These are phyloP conservation scores for Chondrostereum purpureum DNA, from an alignment of 1,284 basidiomycete genomes.

Conservation along the genomic window DNA sequence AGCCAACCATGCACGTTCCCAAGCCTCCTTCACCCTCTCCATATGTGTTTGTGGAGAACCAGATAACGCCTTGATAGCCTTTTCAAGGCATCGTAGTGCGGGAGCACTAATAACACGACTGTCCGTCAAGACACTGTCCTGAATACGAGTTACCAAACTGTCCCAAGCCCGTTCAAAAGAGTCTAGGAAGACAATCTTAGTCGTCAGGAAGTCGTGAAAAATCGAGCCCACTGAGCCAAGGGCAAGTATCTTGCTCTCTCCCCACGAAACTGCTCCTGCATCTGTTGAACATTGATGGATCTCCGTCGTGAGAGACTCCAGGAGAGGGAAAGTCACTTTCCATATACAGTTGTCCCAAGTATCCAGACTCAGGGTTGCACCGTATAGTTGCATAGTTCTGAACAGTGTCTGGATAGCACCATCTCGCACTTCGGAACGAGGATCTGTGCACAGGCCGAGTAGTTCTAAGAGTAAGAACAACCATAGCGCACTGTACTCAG, in stretches of 20 bases:
- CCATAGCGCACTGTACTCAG: constrained; percentile 80
- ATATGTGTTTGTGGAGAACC: constrained; percentile 33
- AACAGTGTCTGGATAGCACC: constrained; percentile 95
- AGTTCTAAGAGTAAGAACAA: constrained; percentile 86
- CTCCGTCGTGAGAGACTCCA: constrained; percentile 64
- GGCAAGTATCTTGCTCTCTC: constrained; percentile 85
- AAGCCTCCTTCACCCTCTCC: constrained; percentile 39
- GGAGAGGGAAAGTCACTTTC: constrained; percentile 85
- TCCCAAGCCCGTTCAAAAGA: constrained; percentile 70
- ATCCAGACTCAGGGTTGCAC: constrained; percentile 67
- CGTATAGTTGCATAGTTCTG: constrained; percentile 90
- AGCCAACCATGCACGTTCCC: constrained; percentile 65
- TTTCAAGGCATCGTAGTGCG: constrained; percentile 76
- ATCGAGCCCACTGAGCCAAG: constrained; percentile 81
- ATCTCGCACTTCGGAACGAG: constrained; percentile 81
- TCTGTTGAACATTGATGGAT: constrained; percentile 33
- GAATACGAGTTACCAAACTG: constrained; percentile 63
- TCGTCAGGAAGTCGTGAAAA: constrained; percentile 71
- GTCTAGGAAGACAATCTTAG: constrained; percentile 67
- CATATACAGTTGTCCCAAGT: constrained; percentile 88
- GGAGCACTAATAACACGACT: constrained; percentile 69
- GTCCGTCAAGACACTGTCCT: constrained; percentile 65
- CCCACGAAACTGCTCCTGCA: constrained; percentile 56
- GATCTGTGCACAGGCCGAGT: constrained; percentile 76
- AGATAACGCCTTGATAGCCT: constrained; percentile 56